Evolutionary conservation across 1,284 basidiomycete genomes (phyloP).

Genomic region (Cystobasidium pallidum): DNA sequence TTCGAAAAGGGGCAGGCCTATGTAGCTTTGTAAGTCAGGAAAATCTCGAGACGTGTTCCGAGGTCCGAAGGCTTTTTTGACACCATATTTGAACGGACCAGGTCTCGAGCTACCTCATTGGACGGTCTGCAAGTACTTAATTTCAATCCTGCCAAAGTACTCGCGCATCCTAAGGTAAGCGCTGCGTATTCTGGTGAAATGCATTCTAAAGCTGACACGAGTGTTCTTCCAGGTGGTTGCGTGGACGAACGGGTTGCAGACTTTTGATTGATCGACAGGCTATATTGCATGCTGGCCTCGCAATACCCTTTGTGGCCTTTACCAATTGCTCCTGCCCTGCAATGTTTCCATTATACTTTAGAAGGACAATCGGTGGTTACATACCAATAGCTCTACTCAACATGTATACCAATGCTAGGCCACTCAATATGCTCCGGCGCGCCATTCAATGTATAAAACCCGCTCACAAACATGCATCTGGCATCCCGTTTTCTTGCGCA

Average conservation of each 20-base stretch:
- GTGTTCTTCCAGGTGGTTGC: conserved; percentile 22
- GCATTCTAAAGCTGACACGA: not conserved
- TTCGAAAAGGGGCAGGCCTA: conserved; percentile 95
- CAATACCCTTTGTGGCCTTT: too few species aligned
- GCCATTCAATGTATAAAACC: too few species aligned
- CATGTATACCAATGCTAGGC: too few species aligned
- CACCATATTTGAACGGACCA: conserved; percentile 67
- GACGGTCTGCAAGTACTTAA: conserved; percentile 87
- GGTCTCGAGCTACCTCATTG: conserved; percentile 82
- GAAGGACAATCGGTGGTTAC: too few species aligned
- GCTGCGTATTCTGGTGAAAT: not conserved
- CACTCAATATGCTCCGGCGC: too few species aligned
- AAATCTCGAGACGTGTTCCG: not conserved
- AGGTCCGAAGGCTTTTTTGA: not conserved
- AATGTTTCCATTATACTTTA: too few species aligned
- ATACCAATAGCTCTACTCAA: too few species aligned
- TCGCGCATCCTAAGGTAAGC: conserved; percentile 53
- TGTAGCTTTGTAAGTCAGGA: conserved; percentile 70
- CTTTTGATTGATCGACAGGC: conserved; percentile 9
- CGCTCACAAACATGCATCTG: too few species aligned
- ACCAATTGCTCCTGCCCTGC: too few species aligned
- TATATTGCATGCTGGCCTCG: not conserved
- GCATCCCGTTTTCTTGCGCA: not conserved
- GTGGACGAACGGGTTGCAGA: conserved; percentile 38
- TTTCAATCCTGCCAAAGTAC: conserved; percentile 78